Base-by-base conservation (phyloP, 108 stramenopile species). In the Skeletonema costatum region DNA sequence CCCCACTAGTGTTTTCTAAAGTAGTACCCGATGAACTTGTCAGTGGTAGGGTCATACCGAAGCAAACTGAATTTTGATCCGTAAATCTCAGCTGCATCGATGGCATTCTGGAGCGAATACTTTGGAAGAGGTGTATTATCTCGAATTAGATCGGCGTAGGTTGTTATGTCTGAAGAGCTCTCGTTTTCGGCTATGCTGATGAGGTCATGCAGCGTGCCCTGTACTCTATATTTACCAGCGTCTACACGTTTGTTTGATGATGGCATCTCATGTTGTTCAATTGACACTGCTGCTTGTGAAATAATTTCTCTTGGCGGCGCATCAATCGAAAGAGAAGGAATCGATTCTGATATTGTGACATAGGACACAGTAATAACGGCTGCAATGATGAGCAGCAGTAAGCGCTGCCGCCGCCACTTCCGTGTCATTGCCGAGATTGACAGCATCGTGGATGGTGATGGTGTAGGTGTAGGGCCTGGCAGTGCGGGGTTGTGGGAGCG, bases 31-130 rank as follows among this genome's bases (percentile, higher is more conserved):
- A 11, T 36, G 14, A 53, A 70, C 32, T 7, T n/a, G 50, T 59
- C 35, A 16, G 13, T 70, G 14, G 32, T 30, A 4, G 68, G 68
- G 21, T 70, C 68, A 56, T 70, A 70, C 17, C 33, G 33, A 10
- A 70, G 50, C 16, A 73, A 21, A 1, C 58, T 21, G 12, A 42
- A 73, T 21, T 56, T 73, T 4, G 35, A 38, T 16, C 38, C 25
- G 30, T 48, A 73, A 25, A 63, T 60, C 13, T 42, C 21, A 4
- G 71, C 19, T 59, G 60, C 59, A 36, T 44, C 35, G 39, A 73
- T 12, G 60, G 60, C 71, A 41, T 63, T 36, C 3, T 44, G 38
- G 17, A 73, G 35, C 19, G 71, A 38, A 29, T 73, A 73, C 10
- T 33, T 31, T 31, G 71, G 71, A 6, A 73, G 60, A 31, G 71